phyloP scores from a whole-genome alignment of 2,329 filamentous ascomycete genomes.

The Penicillium occitanis region DNA sequence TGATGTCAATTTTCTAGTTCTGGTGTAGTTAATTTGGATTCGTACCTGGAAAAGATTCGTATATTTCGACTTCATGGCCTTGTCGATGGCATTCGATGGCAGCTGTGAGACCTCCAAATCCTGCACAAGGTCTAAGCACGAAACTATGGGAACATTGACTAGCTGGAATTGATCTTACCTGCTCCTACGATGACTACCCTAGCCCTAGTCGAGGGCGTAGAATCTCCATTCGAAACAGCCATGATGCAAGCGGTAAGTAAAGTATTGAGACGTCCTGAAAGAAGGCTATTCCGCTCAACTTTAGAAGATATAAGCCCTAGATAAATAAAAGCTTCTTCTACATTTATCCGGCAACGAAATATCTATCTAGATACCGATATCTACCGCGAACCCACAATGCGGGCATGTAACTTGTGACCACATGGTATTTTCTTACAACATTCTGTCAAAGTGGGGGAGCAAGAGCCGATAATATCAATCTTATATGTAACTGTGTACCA shows the following conservation, averaged over 20 bases:
- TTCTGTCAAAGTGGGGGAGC: not conserved
- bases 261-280: not conserved
- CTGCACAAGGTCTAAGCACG: constrained; percentile 30
- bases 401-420: not conserved
- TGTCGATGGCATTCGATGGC: constrained; percentile 64
- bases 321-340: not conserved
- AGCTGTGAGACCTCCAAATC: constrained; percentile 62
- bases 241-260: not conserved
- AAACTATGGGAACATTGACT: not conserved
- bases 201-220: not conserved
- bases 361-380: not conserved
- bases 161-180: not conserved
- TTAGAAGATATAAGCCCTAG: not conserved
- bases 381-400: constrained; percentile 1
- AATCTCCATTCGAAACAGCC: not conserved
- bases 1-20: not conserved
- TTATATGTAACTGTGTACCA: not conserved
- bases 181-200: constrained; percentile 5
- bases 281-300: not conserved
- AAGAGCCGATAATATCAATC: not conserved
- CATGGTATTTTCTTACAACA: not conserved
- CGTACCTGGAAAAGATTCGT: constrained; percentile 54
- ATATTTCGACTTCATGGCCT: constrained; percentile 59
- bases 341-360: not conserved
- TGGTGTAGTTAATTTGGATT: not conserved